Conservation (phyloP, 2,329 filamentous ascomycete species). For the Calonectria crousiana region DNA sequence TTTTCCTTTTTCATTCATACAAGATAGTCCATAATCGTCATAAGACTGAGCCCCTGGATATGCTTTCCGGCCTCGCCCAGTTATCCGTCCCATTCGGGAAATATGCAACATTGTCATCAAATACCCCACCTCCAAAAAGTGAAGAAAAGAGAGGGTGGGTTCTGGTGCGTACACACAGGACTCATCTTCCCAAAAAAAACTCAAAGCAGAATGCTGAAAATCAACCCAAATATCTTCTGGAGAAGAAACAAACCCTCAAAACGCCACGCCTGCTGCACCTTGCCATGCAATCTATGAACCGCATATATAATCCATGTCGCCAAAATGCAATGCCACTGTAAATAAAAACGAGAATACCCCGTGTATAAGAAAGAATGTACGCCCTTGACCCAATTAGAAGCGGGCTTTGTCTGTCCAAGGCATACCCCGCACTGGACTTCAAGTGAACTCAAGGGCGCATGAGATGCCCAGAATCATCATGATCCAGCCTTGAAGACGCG, state of each 20-base stretch:
- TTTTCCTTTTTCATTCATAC: conserved; percentile 34
- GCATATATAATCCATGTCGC: conserved; percentile 33
- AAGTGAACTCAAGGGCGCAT: too few species aligned
- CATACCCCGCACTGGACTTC: not conserved
- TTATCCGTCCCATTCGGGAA: conserved; percentile 26
- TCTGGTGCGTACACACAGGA: conserved; percentile 43
- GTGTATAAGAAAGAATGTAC: not conserved
- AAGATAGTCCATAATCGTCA: conserved; percentile 37
- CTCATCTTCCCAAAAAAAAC: conserved; percentile 37
- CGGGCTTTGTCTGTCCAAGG: not conserved
- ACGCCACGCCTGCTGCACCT: conserved; percentile 40
- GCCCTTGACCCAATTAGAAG: not conserved
- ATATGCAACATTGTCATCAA: conserved; percentile 36
- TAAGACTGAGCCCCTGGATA: conserved; percentile 30
- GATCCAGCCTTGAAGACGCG: conserved; percentile 42
- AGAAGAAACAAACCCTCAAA: conserved; percentile 26
- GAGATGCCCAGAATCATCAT: not conserved
- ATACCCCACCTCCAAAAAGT: not conserved
- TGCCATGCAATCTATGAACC: conserved; percentile 31
- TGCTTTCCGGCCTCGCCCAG: conserved; percentile 25
- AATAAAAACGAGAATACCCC: conserved; percentile 6
- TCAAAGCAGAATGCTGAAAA: conserved; percentile 25
- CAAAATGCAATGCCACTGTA: conserved; percentile 23
- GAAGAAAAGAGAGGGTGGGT: not conserved
- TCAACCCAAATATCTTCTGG: conserved; percentile 26